Conservation (phyloP, 139 green algal genomes). For the Auxenochlorella pyrenoidosa region DNA sequence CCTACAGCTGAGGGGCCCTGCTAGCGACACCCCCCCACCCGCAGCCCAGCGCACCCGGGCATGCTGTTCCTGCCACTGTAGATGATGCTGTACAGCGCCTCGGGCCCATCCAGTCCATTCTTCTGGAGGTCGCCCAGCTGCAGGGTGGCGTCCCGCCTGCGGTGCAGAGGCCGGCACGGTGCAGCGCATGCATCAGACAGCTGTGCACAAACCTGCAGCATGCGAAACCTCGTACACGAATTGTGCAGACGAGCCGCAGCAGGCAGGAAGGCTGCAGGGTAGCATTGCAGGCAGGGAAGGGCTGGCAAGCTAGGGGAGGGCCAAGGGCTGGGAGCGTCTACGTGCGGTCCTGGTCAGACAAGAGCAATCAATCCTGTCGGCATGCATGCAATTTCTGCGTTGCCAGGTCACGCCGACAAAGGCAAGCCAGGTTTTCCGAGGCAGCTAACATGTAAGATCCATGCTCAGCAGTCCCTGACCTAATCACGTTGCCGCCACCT, state of each 20-base stretch:
- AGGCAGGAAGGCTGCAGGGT: too few relatives aligned
- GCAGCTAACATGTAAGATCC: neutral
- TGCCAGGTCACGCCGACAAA: too few relatives aligned
- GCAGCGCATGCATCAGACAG: neutral
- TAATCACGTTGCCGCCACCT: constrained; percentile 7
- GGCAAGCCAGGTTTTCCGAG: too few relatives aligned
- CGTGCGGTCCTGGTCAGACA: too few relatives aligned
- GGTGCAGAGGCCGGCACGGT: neutral
- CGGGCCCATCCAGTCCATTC: constrained; percentile 48
- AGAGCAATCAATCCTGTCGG: too few relatives aligned
- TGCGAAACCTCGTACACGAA: too few relatives aligned
- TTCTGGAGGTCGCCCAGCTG: constrained; percentile 61
- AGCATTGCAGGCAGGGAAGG: neutral
- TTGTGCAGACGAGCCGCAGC: too few relatives aligned
- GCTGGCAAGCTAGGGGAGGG: too few relatives aligned
- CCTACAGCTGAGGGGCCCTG: too few relatives aligned
- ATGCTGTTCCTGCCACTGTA: constrained; percentile 78
- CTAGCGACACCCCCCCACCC: neutral
- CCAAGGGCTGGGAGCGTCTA: neutral
- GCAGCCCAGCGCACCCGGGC: constrained; percentile 59
- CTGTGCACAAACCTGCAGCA: neutral
- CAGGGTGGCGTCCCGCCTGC: constrained; percentile 65
- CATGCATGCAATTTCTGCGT: too few relatives aligned
- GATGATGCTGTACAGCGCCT: constrained; percentile 73
- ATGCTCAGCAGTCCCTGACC: neutral